A percentile compares a stretch with the other conserved stretches of the same genome.
Evolutionary conservation across 352 stramenopile genomes (phyloP).

Genomic region (Poterioochromonas sp.): DNA sequence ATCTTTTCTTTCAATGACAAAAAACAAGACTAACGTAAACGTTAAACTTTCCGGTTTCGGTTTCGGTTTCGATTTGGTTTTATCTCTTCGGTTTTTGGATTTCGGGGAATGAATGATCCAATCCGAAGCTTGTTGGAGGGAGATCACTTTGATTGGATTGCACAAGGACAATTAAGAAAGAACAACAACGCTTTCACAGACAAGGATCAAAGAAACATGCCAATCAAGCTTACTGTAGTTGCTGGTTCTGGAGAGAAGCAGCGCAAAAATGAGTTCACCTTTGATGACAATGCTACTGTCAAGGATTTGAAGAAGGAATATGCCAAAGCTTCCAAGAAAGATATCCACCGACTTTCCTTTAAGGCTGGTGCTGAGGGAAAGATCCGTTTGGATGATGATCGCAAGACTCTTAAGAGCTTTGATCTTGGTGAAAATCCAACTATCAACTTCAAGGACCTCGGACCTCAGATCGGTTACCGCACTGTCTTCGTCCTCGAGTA

Average conservation of each 20-base stretch:
- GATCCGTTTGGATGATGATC: neutral
- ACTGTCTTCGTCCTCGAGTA: constrained; percentile 75
- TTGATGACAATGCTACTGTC: constrained; percentile 30
- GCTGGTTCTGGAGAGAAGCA: constrained; percentile 23
- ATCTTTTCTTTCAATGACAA: too few species aligned
- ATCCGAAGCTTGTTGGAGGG: too few species aligned
- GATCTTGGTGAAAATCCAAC: neutral
- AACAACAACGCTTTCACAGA: too few species aligned
- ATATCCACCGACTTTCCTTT: constrained; percentile 1
- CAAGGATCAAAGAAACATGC: too few species aligned
- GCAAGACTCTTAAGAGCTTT: neutral
- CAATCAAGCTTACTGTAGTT: too few species aligned
- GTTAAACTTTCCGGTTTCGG: too few species aligned
- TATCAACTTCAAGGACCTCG: constrained; percentile 50
- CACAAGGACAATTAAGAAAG: too few species aligned
- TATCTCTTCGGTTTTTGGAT: too few species aligned
- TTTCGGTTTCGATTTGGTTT: too few species aligned
- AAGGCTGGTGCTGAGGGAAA: constrained; percentile 1
- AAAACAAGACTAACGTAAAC: too few species aligned
- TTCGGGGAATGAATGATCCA: too few species aligned
- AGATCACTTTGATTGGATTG: too few species aligned
- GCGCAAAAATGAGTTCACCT: neutral
- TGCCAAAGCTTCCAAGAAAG: neutral
- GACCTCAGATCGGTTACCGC: constrained; percentile 70
- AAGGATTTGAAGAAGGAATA: constrained; percentile 33